These are phyloP conservation scores for Fremontodendron californicum DNA, from an alignment of 345 rosid species.

Conservation along the genomic window DNA sequence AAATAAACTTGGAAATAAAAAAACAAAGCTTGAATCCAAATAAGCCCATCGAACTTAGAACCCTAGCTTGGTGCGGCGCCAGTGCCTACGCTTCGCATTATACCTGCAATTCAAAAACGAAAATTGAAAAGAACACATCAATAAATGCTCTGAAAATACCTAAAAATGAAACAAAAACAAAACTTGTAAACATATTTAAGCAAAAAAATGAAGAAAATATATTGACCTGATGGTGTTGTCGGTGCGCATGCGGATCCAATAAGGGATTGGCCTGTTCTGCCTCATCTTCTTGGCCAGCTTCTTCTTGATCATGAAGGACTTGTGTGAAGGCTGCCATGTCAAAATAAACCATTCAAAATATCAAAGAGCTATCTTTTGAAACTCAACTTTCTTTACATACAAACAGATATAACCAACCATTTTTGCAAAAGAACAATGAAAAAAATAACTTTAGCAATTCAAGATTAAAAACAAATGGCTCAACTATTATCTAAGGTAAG, in stretches of 20 bases:
- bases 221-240: conserved; percentile 63
- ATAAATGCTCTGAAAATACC: neutral
- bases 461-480: neutral
- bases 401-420: neutral
- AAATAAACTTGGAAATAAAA: neutral
- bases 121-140: neutral
- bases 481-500: neutral
- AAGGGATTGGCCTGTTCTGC: conserved; percentile 74
- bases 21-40: neutral
- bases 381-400: neutral
- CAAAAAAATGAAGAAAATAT: neutral
- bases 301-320: conserved; percentile 76
- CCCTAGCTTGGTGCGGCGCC: conserved; percentile 74
- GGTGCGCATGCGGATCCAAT: conserved; percentile 70
- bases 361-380: neutral
- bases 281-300: conserved; percentile 80
- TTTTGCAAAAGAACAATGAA: neutral
- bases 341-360: neutral
- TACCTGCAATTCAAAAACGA: conserved; percentile 31
- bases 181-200: neutral
- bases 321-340: conserved; percentile 78
- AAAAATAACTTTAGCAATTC: too few relatives aligned
- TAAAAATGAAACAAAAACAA: neutral
- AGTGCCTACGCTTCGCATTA: conserved; percentile 69
- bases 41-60: conserved; percentile 32